A percentile compares a stretch with the other conserved stretches of the same genome.
These are phyloP conservation scores for Nannizzia gypsea DNA, from an alignment of 2,329 filamentous ascomycete genomes.

Conservation along the genomic window DNA sequence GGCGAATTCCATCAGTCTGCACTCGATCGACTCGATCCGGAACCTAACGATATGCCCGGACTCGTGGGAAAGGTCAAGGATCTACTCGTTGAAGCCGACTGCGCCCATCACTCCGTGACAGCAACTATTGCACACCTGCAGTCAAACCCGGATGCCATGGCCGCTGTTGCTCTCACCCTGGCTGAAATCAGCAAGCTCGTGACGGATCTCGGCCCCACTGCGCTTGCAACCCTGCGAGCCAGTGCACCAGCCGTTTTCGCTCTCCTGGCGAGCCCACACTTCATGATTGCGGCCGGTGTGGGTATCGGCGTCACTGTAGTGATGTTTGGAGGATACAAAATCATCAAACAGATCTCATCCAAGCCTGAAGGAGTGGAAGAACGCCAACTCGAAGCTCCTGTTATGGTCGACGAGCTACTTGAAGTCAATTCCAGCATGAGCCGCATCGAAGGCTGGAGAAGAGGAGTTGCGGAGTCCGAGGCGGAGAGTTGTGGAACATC, in stretches of 20 bases:
- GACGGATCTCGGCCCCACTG: conserved; percentile 71
- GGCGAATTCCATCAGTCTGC: conserved; percentile 63
- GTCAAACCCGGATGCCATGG: conserved; percentile 78
- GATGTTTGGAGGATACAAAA: conserved; percentile 93
- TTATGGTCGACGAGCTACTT: conserved; percentile 44
- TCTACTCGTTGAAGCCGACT: conserved; percentile 76
- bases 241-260: conserved; percentile 77
- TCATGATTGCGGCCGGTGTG: conserved; percentile 81
- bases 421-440: conserved; percentile 41
- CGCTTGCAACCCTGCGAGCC: conserved; percentile 62
- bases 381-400: background rate
- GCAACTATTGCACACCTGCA: conserved; percentile 71
- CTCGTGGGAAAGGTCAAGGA: conserved; percentile 65
- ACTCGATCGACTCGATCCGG: conserved; percentile 36
- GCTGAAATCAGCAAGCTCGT: conserved; percentile 79
- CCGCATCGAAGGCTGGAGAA: conserved; percentile 50
- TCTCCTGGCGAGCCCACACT: conserved; percentile 79
- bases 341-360: conserved; percentile 69
- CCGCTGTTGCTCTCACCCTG: conserved; percentile 82
- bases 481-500: conserved; percentile 45
- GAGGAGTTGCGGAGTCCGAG: conserved; percentile 50
- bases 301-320: conserved; percentile 89
- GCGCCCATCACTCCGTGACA: conserved; percentile 70
- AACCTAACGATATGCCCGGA: conserved; percentile 49
- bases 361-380: conserved; percentile 15